These are phyloP conservation scores for Penicillium daleae DNA, from an alignment of 495 filamentous ascomycete genomes.

Conservation along the genomic window DNA sequence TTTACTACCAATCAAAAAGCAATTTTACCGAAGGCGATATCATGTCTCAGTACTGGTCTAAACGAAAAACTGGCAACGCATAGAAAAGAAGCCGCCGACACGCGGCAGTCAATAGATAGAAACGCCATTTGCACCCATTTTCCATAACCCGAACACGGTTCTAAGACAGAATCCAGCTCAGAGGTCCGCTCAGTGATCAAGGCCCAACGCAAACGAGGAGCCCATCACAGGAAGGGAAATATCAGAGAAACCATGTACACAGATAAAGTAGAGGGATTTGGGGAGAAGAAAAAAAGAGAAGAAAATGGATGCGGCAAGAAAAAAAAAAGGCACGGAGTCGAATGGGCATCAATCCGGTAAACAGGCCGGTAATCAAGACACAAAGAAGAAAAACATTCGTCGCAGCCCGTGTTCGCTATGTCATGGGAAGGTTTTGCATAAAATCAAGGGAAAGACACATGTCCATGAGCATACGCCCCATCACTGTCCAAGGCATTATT, in stretches of 20 bases:
- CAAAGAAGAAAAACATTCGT: constrained; percentile 35
- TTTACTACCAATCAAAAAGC: background rate
- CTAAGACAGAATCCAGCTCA: constrained; percentile 49
- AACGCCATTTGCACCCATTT: constrained; percentile 57
- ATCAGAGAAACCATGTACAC: constrained; percentile 54
- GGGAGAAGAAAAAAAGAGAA: background rate
- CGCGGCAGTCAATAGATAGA: constrained; percentile 40
- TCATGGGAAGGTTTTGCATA: constrained; percentile 35
- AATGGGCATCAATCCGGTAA: constrained; percentile 30
- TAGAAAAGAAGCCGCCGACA: constrained; percentile 42
- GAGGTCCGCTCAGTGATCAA: constrained; percentile 40
- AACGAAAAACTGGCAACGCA: constrained; percentile 36
- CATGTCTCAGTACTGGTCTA: constrained; percentile 36
- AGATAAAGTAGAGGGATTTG: constrained; percentile 28
- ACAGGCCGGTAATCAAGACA: constrained; percentile 32
- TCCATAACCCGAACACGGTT: constrained; percentile 54
- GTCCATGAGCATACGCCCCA: constrained; percentile 33
- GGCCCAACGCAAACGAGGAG: constrained; percentile 20
- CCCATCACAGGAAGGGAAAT: constrained; percentile 42
- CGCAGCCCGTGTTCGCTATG: constrained; percentile 50
- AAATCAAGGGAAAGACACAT: constrained; percentile 36
- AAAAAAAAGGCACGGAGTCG: constrained; percentile 24
- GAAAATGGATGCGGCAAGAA: constrained; percentile 25
- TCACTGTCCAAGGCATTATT: constrained; percentile 35
- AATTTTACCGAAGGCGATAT: constrained; percentile 20